A percentile compares a stretch with the other conserved stretches of the same genome.
These are phyloP conservation scores for Wakefieldia striispora DNA, from an alignment of 768 basidiomycete species.

Conservation along the genomic window DNA sequence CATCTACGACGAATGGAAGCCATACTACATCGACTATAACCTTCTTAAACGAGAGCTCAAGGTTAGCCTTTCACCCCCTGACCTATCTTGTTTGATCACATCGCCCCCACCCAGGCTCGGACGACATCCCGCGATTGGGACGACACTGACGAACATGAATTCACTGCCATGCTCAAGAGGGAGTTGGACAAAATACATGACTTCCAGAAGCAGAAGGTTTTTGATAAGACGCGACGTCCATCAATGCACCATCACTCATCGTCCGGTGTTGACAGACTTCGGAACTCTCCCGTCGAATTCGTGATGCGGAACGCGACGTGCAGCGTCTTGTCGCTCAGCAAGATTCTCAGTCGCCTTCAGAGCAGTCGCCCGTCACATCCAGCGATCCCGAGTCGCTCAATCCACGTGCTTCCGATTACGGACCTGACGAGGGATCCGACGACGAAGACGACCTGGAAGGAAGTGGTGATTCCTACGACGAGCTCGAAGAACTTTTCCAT, in stretches of 20 bases:
- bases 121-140: conserved; percentile 66
- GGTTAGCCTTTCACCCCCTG: conserved; percentile 33
- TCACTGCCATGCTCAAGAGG: conserved; percentile 71
- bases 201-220: conserved; percentile 88
- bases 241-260: conserved; percentile 1
- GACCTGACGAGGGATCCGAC: conserved; percentile 70
- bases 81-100: not conserved
- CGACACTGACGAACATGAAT: conserved; percentile 76
- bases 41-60: conserved; percentile 88
- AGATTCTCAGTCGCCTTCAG: conserved; percentile 20
- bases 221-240: not conserved
- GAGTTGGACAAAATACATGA: conserved; percentile 94
- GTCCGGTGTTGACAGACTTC: conserved; percentile 49
- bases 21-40: conserved; percentile 89
- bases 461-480: conserved; percentile 59
- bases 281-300: conserved; percentile 80
- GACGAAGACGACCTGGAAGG: conserved; percentile 46
- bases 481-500: conserved; percentile 83
- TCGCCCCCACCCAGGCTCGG: conserved; percentile 35
- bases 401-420: conserved; percentile 40
- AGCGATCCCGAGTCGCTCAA: conserved; percentile 60
- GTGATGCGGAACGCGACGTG: conserved; percentile 79
- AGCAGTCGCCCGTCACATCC: conserved; percentile 22
- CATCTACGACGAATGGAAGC: conserved; percentile 87
- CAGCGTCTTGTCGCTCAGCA: conserved; percentile 71